Evolutionary conservation across 257 asterid genomes (phyloP).

Genomic region (Salvia hispanica): DNA sequence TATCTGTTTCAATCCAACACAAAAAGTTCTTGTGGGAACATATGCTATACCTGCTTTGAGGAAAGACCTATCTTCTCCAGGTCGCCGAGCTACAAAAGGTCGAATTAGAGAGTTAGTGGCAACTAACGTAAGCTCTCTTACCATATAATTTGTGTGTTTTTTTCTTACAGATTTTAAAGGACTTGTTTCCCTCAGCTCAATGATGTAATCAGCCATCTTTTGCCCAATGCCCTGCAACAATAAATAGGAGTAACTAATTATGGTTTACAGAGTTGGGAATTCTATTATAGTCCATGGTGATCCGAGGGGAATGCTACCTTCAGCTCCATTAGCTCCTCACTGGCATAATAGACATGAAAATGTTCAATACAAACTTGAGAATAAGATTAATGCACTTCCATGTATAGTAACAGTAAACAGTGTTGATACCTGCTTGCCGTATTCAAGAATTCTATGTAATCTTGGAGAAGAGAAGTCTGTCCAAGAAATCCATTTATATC

Average conservation of each 20-base stretch:
- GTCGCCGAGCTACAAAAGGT: constrained; percentile 63
- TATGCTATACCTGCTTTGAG: constrained; percentile 64
- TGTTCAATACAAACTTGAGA: constrained; percentile 16
- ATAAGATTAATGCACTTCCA: background rate
- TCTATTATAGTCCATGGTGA: background rate
- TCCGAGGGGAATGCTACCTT: constrained; percentile 47
- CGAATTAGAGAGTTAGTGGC: background rate
- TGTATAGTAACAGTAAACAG: background rate
- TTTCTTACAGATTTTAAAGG: constrained; percentile 73
- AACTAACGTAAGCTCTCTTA: background rate
- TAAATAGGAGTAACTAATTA: background rate
- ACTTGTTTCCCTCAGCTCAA: constrained; percentile 71
- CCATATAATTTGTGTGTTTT: background rate
- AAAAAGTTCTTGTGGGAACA: background rate
- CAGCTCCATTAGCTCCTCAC: constrained; percentile 73
- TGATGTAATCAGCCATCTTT: constrained; percentile 74
- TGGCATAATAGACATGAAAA: constrained; percentile 32
- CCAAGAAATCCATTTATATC: constrained; percentile 9
- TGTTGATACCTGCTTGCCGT: constrained; percentile 73
- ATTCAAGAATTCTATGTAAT: constrained; percentile 74
- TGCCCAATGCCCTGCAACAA: constrained; percentile 77
- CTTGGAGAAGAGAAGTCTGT: constrained; percentile 75
- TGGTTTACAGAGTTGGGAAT: background rate
- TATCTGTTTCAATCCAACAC: background rate
- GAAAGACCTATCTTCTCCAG: constrained; percentile 81